A percentile compares a stretch with the other conserved stretches of the same genome.
These are phyloP conservation scores for Penicillium bialowiezense DNA, from an alignment of 495 filamentous ascomycete genomes.

Conservation along the genomic window DNA sequence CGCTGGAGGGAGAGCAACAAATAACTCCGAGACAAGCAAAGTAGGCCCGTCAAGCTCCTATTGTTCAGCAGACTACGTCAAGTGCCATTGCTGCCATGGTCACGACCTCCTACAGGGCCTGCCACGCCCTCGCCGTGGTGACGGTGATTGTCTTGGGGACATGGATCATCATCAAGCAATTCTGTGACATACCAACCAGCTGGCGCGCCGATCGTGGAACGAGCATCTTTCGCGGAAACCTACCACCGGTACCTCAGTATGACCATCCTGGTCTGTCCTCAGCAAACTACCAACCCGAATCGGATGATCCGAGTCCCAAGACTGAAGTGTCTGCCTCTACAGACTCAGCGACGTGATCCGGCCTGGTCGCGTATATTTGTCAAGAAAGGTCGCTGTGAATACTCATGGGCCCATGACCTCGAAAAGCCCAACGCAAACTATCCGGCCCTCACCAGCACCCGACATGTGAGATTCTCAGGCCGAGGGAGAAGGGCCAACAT, in stretches of 20 bases:
- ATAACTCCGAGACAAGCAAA: no score
- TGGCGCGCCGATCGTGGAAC: neutral
- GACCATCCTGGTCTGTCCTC: neutral
- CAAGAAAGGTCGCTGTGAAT: no score
- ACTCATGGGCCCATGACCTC: no score
- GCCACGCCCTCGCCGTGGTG: conserved; percentile 9
- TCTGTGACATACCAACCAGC: neutral
- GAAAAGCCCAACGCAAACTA: neutral
- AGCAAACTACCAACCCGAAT: neutral
- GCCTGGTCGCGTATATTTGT: no score
- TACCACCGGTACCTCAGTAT: conserved; percentile 7
- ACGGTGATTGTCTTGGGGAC: conserved; percentile 6
- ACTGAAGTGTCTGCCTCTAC: neutral
- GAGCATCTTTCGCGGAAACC: conserved; percentile 2
- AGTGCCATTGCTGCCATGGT: neutral
- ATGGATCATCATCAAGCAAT: conserved; percentile 2
- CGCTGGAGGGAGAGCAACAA: no score
- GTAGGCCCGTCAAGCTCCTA: no score
- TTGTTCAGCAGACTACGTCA: no score
- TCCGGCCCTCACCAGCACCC: neutral
- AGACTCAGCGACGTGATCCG: no score
- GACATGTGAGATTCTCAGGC: neutral
- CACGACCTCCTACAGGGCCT: conserved; percentile 3
- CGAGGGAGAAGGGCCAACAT: no score
- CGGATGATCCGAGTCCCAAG: neutral